Conservation (phyloP, 202 grass and related monocot genomes). For the Bolboschoenoplectus hybrid region DNA sequence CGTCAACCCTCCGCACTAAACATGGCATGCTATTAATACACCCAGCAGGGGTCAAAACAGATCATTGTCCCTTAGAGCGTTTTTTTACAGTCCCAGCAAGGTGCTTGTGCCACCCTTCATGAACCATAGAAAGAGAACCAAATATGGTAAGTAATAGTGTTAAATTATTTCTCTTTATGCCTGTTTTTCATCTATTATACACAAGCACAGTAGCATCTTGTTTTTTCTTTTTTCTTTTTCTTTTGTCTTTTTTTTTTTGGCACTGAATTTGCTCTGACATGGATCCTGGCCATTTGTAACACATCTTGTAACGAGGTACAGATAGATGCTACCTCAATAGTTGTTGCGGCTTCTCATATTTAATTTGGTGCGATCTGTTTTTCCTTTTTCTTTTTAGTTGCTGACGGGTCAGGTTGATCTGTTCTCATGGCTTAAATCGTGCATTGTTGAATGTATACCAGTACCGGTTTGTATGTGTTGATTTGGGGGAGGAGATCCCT, state of each 20-base stretch:
- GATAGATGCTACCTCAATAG: background rate
- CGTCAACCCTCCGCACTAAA: slow-evolving; percentile 14
- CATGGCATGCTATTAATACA: background rate
- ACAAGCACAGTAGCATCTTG: background rate
- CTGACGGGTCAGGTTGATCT: slow-evolving; percentile 8
- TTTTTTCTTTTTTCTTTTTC: background rate
- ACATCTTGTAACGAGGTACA: background rate
- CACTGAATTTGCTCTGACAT: background rate
- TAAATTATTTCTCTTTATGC: slow-evolving; percentile 11
- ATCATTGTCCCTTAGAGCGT: slow-evolving; percentile 6
- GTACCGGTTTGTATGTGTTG: background rate
- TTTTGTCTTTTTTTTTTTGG: background rate
- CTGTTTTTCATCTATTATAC: slow-evolving; percentile 23
- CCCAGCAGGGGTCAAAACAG: background rate
- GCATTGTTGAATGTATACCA: slow-evolving; percentile 9
- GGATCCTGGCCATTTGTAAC: background rate
- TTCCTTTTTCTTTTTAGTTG: background rate
- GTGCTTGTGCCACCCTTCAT: background rate
- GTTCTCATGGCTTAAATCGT: background rate
- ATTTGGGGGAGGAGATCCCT: background rate
- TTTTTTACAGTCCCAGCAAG: background rate
- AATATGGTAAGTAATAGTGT: background rate
- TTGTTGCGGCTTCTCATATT: background rate
- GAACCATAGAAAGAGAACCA: slow-evolving; percentile 10
- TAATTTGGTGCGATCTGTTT: slow-evolving; percentile 10